Base-by-base conservation (phyloP, 495 filamentous ascomycete species). In the Staphylotrichum tortipilum region DNA sequence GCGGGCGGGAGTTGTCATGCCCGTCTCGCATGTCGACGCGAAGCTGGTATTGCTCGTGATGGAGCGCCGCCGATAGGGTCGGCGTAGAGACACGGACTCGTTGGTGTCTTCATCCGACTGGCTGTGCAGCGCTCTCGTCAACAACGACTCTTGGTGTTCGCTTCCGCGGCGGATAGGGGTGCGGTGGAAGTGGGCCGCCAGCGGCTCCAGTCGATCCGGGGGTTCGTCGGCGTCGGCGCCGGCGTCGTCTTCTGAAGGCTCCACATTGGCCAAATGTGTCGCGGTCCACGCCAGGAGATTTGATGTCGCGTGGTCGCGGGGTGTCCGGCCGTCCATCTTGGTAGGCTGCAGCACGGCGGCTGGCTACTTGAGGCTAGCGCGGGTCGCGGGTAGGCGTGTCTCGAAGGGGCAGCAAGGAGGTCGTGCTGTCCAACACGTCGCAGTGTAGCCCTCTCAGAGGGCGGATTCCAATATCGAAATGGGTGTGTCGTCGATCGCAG, bases 21-120 rank as follows among this genome's bases (percentile, higher is more conserved):
- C 91, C 33, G 85, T 92, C 60, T 95, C 92, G 66, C 89, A 95
- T 23, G 88, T 89, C 12, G 90, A 95, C 40, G 85, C 71, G 46
- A 80, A 73, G 68, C 87, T 94, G 53, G 78, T 68, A 58, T 82
- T 89, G 68, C 84, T 88, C 58, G 82, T 83, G 39, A 84, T 82
- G 45, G 89, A 90, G 44, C 82, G 78, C 43, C 74, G 78, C 69
- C 77, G 68, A 55, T 59, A 55, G 30, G 26, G 19, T 42, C 33
- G 50, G 17, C 44, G 55, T 9, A 53, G 33, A 10, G 31, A 31
- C 36, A 45, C 53, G 29, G 49, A 56, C n/a, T 67, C 63, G 41
- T 54, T 6, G 35, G 52, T 40, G 12, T 75, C 72, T n/a, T 69
- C 68, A 34, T 82, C 80, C 3, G 84, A 79, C 49, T 77, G 79